These are phyloP conservation scores for Wickerhamiella cacticola DNA, from an alignment of 805 yeast species.

Conservation along the genomic window DNA sequence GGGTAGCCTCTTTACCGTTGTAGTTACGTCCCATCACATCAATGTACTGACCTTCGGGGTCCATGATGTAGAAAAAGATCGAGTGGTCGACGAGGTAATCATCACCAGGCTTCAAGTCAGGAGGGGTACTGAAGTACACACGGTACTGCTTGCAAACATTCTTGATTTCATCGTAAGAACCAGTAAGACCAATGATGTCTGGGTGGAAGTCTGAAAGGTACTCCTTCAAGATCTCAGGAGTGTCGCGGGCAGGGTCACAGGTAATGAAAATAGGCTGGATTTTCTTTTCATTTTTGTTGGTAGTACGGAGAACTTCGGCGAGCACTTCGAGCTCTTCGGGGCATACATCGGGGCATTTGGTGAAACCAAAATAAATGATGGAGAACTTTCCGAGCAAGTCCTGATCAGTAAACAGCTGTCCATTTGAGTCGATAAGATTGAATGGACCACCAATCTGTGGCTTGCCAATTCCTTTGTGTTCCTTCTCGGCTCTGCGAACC, in stretches of 20 bases:
- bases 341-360: slow-evolving; percentile 96
- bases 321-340: slow-evolving; percentile 95
- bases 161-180: slow-evolving; percentile 75
- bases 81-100: slow-evolving; percentile 96
- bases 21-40: slow-evolving; percentile 91
- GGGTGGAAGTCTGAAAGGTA: slow-evolving; percentile 86
- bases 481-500: slow-evolving; percentile 66
- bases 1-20: slow-evolving; percentile 64
- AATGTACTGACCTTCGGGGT: slow-evolving; percentile 92
- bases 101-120: slow-evolving; percentile 86
- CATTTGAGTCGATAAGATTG: slow-evolving; percentile 55
- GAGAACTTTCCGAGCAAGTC: slow-evolving; percentile 69
- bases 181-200: slow-evolving; percentile 80
- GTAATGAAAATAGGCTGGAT: slow-evolving; percentile 86
- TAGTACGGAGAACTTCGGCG: slow-evolving; percentile 54
- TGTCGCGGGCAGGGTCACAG: slow-evolving; percentile 93
- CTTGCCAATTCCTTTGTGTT: slow-evolving; percentile 78
- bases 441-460: slow-evolving; percentile 92
- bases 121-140: slow-evolving; percentile 96
- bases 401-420: slow-evolving; percentile 62
- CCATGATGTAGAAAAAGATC: slow-evolving; percentile 93
- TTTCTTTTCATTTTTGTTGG: slow-evolving; percentile 34
- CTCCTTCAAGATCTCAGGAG: slow-evolving; percentile 71
- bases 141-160: slow-evolving; percentile 77
- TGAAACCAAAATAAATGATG: slow-evolving; percentile 87